Evolutionary conservation across 2,329 filamentous ascomycete species (phyloP).

Genomic region (Phialophora expanda): DNA sequence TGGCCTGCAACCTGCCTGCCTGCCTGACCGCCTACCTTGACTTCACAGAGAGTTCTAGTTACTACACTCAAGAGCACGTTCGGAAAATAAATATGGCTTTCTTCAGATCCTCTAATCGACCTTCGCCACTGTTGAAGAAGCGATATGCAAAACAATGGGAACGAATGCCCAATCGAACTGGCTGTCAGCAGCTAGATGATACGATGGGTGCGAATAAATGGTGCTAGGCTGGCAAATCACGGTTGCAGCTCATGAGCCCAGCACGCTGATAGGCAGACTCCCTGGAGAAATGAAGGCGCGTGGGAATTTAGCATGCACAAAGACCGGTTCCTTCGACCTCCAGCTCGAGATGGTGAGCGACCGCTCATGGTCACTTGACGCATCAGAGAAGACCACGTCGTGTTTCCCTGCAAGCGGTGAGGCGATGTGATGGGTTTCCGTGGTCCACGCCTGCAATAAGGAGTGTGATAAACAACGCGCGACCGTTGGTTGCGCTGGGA

Average conservation of each 20-base stretch:
- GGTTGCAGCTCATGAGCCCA: conserved; percentile 13
- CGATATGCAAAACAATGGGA: conserved; percentile 29
- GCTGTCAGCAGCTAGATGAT: conserved; percentile 25
- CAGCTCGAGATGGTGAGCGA: background rate
- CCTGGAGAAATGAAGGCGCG: conserved; percentile 29
- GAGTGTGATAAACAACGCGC: conserved; percentile 33
- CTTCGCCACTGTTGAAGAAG: background rate
- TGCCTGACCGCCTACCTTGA: background rate
- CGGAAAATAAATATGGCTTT: conserved; percentile 20
- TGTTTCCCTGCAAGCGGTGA: conserved; percentile 27
- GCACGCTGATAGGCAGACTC: conserved; percentile 32
- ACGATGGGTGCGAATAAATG: conserved; percentile 16
- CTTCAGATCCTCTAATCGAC: background rate
- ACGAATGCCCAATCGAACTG: conserved; percentile 30
- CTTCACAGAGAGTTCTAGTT: background rate
- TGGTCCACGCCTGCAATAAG: conserved; percentile 4
- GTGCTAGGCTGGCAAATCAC: conserved; percentile 30
- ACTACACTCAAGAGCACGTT: background rate
- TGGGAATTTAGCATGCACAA: conserved; percentile 2
- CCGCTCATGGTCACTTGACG: conserved; percentile 18
- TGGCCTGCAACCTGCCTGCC: conserved; percentile 16
- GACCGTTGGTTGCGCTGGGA: conserved; percentile 31
- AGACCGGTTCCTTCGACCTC: conserved; percentile 11
- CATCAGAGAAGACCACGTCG: conserved; percentile 29
- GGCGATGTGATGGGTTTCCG: conserved; percentile 25